phyloP scores from a whole-genome alignment of 805 yeast species.

The Sugiyamaella chiloensis region DNA sequence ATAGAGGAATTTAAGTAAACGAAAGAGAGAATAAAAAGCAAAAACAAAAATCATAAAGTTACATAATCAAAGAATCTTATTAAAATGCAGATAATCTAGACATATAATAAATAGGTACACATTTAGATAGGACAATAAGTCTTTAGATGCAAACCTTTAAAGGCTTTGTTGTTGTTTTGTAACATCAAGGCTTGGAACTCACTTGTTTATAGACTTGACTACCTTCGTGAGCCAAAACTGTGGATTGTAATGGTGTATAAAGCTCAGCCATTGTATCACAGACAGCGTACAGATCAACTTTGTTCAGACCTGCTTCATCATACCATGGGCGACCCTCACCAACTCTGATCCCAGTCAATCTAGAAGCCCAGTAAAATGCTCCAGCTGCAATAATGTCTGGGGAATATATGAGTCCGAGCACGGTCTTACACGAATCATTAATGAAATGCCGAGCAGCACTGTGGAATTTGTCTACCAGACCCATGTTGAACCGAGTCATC shows the following conservation, averaged over 20 bases:
- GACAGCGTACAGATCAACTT: slow-evolving; percentile 20
- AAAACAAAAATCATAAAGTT: too few species aligned
- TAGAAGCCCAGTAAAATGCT: slow-evolving; percentile 36
- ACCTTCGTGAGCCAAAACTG: slow-evolving; percentile 3
- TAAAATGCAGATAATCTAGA: too few species aligned
- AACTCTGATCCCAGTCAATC: slow-evolving; percentile 1
- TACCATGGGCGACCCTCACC: slow-evolving; percentile 13
- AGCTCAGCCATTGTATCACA: slow-evolving; percentile 26
- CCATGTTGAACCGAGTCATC: slow-evolving; percentile 22
- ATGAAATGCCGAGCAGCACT: slow-evolving; percentile 29
- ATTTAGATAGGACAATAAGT: too few species aligned
- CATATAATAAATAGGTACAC: too few species aligned
- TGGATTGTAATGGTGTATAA: slow-evolving; percentile 11
- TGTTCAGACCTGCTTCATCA: slow-evolving; percentile 18
- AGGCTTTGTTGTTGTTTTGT: too few species aligned
- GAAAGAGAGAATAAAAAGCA: too few species aligned
- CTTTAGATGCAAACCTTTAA: too few species aligned
- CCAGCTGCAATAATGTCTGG: slow-evolving; percentile 37
- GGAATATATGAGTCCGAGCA: slow-evolving; percentile 33
- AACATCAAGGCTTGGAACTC: background rate
- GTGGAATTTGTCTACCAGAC: slow-evolving; percentile 23
- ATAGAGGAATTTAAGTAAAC: too few species aligned
- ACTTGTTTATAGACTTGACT: background rate
- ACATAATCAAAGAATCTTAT: too few species aligned
- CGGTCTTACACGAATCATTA: slow-evolving; percentile 39